Evolutionary conservation across 352 stramenopile genomes (phyloP).

Genomic region (Phytophthora pisi): DNA sequence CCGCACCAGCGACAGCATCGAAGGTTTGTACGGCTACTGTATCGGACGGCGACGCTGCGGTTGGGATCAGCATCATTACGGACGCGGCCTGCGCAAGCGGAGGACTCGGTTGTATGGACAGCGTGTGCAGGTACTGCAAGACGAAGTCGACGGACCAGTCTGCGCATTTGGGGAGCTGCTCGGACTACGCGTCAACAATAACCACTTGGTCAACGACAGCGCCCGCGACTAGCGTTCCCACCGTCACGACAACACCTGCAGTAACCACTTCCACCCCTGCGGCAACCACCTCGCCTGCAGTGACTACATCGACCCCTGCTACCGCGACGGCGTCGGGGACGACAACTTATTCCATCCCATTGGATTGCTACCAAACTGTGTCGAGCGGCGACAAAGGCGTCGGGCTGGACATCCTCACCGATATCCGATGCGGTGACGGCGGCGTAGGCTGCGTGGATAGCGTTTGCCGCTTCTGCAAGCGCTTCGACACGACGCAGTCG

Average conservation of each 20-base stretch:
- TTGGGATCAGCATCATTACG: conserved; percentile 35
- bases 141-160: conserved; percentile 28
- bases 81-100: conserved; percentile 30
- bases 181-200: conserved; percentile 6
- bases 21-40: conserved; percentile 13
- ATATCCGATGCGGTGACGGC: conserved; percentile 38
- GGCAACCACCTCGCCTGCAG: neutral
- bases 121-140: conserved; percentile 35
- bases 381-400: conserved; percentile 28
- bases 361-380: conserved; percentile 28
- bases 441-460: conserved; percentile 39
- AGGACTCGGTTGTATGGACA: conserved; percentile 35
- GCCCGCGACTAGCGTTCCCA: neutral
- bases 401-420: conserved; percentile 32
- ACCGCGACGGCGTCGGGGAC: conserved; percentile 1
- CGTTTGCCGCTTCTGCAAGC: conserved; percentile 38
- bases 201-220: neutral
- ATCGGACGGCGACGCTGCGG: conserved; percentile 24
- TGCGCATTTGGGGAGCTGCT: conserved; percentile 26
- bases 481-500: conserved; percentile 33
- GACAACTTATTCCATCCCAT: conserved; percentile 21
- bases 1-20: neutral
- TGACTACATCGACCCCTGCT: no score
- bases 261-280: conserved; percentile 2
- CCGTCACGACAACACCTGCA: conserved; percentile 1